phyloP scores from a whole-genome alignment of 2,329 filamentous ascomycete species.

The Aspergillus cejpii region DNA sequence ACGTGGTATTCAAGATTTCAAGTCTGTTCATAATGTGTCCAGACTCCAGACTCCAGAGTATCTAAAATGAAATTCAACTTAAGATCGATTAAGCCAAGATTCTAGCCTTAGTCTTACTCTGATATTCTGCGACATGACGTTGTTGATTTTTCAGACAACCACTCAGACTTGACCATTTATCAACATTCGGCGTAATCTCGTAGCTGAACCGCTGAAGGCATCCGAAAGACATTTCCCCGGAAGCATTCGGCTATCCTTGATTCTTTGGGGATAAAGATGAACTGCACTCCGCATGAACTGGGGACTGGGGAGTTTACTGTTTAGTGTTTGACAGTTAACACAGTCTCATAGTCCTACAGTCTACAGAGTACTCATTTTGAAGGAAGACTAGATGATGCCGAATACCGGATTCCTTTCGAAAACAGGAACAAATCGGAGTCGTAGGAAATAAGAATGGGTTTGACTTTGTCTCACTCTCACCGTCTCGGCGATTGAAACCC shows the following conservation, averaged over 20 bases:
- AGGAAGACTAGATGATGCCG: no score
- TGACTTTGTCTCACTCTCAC: background rate
- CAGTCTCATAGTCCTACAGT: no score
- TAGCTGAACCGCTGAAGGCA: background rate
- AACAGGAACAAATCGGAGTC: background rate
- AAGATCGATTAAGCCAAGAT: no score
- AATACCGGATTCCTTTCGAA: background rate
- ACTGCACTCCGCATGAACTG: background rate
- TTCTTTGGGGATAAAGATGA: background rate
- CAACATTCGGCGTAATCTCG: constrained; percentile 3
- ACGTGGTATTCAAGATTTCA: no score
- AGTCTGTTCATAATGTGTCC: no score
- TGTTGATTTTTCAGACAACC: background rate
- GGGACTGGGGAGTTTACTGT: no score
- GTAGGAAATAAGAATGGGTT: background rate
- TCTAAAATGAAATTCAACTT: no score
- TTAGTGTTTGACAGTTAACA: no score
- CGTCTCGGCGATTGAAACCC: background rate
- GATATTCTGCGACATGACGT: background rate
- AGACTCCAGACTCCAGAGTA: no score
- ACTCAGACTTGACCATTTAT: background rate
- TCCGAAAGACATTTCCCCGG: background rate
- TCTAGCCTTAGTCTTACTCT: no score
- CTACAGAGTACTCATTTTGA: no score
- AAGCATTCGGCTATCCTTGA: background rate